Evolutionary conservation across 805 yeast genomes (phyloP).

Genomic region (Metschnikowia shivogae): DNA sequence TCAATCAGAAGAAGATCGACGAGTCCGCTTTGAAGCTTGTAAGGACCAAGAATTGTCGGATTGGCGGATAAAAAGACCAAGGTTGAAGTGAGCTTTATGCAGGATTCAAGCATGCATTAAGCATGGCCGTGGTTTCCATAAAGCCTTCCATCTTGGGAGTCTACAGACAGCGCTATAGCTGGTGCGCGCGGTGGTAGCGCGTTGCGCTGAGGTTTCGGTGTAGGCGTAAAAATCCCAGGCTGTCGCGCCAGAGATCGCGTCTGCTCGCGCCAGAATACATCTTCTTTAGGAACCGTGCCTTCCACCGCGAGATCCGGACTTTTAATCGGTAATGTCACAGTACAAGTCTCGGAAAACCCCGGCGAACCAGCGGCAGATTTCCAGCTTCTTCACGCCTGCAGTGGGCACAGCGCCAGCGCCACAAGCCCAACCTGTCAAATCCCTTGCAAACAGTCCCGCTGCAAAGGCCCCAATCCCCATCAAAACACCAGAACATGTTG

Average conservation of each 20-base stretch:
- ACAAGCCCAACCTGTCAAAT: neutral
- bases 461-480: neutral
- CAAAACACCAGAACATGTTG: constrained; percentile 8
- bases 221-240: neutral
- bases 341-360: constrained; percentile 12
- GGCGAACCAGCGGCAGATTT: constrained; percentile 24
- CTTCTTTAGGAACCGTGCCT: neutral
- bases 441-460: neutral
- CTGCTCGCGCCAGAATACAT: neutral
- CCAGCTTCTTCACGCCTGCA: constrained; percentile 24
- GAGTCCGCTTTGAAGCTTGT: too few relatives aligned
- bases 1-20: too few relatives aligned
- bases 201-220: neutral
- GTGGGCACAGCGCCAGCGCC: constrained; percentile 1
- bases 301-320: neutral
- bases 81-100: too few relatives aligned
- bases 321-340: constrained; percentile 4
- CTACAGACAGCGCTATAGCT: neutral
- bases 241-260: neutral
- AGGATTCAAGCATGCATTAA: too few relatives aligned
- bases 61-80: too few relatives aligned
- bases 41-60: too few relatives aligned
- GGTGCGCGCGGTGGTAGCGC: neutral
- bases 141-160: neutral
- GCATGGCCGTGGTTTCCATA: too few relatives aligned